phyloP scores from a whole-genome alignment of 495 filamentous ascomycete species.

The Antarctomyces pellizariae region DNA sequence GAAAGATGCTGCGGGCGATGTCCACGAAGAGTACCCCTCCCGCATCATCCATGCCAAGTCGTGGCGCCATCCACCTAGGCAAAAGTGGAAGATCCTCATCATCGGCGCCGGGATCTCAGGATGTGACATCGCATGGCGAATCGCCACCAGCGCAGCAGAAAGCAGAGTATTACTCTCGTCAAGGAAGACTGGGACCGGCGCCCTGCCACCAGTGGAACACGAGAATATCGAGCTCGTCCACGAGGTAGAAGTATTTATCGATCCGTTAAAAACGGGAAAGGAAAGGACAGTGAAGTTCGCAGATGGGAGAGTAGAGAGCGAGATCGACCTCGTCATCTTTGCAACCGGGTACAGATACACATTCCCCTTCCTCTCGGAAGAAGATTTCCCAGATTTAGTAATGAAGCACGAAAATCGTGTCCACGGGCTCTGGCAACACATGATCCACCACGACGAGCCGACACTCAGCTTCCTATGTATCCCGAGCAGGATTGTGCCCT shows the following conservation, averaged over 20 bases:
- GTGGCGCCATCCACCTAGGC: no score
- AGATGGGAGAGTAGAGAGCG: slow-evolving; percentile 27
- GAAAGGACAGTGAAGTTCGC: slow-evolving; percentile 27
- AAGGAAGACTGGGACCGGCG: no score
- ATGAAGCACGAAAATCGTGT: slow-evolving; percentile 46
- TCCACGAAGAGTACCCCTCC: slow-evolving; percentile 40
- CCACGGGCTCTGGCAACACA: slow-evolving; percentile 45
- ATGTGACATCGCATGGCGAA: no score
- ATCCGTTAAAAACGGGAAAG: slow-evolving; percentile 34
- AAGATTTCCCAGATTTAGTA: slow-evolving; percentile 31
- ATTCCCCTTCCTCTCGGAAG: slow-evolving; percentile 39
- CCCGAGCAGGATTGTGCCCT: slow-evolving; percentile 62
- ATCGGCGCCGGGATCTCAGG: no score
- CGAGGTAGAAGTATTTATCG: no score
- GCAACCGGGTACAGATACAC: slow-evolving; percentile 56
- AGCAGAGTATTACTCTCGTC: no score
- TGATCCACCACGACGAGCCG: slow-evolving; percentile 53
- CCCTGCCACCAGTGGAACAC: no score
- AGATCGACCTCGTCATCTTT: slow-evolving; percentile 45
- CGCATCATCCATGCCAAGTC: slow-evolving; percentile 41
- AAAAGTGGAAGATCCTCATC: no score
- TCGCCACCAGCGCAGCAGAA: no score
- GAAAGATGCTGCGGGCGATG: slow-evolving; percentile 42
- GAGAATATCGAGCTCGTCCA: no score
- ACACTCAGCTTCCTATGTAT: slow-evolving; percentile 59